Evolutionary conservation across 805 yeast species (phyloP), one percentile per base, ranked within the genome.

Genomic region (Alloascoidea africana): DNA sequence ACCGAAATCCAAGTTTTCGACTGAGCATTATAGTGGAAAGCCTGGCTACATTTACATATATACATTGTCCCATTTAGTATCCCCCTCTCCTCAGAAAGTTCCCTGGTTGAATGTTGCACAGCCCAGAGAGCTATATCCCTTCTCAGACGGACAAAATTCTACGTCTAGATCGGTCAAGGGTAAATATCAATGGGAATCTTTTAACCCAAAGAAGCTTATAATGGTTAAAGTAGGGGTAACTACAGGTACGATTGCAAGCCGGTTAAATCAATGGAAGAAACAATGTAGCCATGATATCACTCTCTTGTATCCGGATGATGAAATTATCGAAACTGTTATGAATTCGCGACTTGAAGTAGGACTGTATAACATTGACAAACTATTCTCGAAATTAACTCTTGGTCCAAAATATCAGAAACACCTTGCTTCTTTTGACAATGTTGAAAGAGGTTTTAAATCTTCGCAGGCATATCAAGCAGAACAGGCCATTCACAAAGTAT

Each of bases 1-100:
- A 23, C 30, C 30, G n/a, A 23, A 23, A 23, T 23, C 30, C 8
- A 23, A 8, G n/a, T 8, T 8, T 23, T 8, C 8, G 8, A 23
- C 30, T 23, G 30, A 23, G n/a, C 30, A 23, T 23, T 23, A 23
- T 23, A 23, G 30, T 23, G n/a, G 30, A 8, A 23, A 23, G n/a
- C 30, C 30, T 23, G 30, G 30, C n/a, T 23, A 23, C n/a, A 23
- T 23, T 23, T 23, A 23, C n/a, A 8, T 8, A 8, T 23, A 23
- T 23, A 23, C 30, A 8, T 23, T 23, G n/a, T 23, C 30, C 8
- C 30, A 23, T 23, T 23, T 23, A 23, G 30, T 23, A 8, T 8
- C 30, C n/a, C 30, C 30, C 8, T 23, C 30, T 8, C 30, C 30
- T 8, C 13, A 23, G n/a, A 23, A 23, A 23, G 30, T 23, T n/a